Evolutionary conservation across 2,329 filamentous ascomycete species (phyloP), one percentile per base, ranked within the genome.

Genomic region (Clarireedia hainanense): DNA sequence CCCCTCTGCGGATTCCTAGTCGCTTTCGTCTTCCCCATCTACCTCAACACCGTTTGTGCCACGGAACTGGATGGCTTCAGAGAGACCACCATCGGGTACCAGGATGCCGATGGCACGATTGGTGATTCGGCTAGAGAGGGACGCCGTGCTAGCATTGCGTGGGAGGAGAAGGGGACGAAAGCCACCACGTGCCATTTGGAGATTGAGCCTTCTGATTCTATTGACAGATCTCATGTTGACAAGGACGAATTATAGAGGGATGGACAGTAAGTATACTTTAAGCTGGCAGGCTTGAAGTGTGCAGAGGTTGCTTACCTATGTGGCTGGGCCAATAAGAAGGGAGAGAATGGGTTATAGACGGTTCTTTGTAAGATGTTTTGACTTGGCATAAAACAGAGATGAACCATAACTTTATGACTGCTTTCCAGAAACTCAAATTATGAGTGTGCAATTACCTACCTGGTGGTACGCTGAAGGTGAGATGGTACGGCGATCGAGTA

Each of bases 31-130:
- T 70, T 63, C 58, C 68, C 68, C 2, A 67, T 71, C 47, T 71
- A 70, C 54, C 52, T 70, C 40, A 70, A 71, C 50, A 63, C 62
- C 0, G 36, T 69, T 12, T 69, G 67, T 51, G 62, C 62, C 10
- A 64, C 63, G 58, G 69, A 71, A 50, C 50, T 71, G 14, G 69
- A 71, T 55, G 68, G 69, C 27, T 71, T 70, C 63, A 61, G 66
- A 23, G 68, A 64, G 27, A 69, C 63, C 14, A 68, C 68, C 64
- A 71, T 71, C 53, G 69, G 69, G 5, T 69, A 70, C 47, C 55
- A 53, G 23, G 62, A 60, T 20, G 46, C 46, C 14, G 52, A 55
- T 50, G 43, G 43, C 14, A 46, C 43, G 9, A 27, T 50, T 36
- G 20, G 27, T 20, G 20, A 40, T n/a, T 2, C 23, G 14, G 23